Evolutionary conservation across 2,329 filamentous ascomycete species (phyloP), one percentile per base, ranked within the genome.

Genomic region (Ophiostoma pallidulum): DNA sequence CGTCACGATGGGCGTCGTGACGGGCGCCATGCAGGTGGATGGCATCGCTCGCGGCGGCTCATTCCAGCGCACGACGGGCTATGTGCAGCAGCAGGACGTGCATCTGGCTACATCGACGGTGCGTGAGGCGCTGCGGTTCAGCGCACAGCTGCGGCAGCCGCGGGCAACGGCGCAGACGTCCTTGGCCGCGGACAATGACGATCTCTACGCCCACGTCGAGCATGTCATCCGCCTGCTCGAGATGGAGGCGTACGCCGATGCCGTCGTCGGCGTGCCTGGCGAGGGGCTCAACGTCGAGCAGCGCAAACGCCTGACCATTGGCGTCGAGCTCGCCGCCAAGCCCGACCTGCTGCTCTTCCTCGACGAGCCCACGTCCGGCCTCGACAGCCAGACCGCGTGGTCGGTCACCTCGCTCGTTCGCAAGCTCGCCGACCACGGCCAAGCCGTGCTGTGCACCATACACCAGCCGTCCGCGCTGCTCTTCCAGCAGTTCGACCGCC

Each of bases 311-410:
- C 74, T 96, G 7, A 96, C 90, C 0, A 55, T 97, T 53, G 91
- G 88, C 65, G 90, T 97, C n/a, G 91, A 97, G 63, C 75, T 97
- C 20, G 90, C 88, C 36, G 91, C 91, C 7, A 95, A 92, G 69
- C 91, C 91, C 6, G 70, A 70, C 47, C 66, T 80, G 1, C 63
- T 80, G 0, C 68, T 80, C 2, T 81, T 81, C 63, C 66, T 82
- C 8, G 78, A 82, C 43, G 77, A 81, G 56, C 78, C 77, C 8
- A 73, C 79, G 45, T 61, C 71, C 20, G 80, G 80, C 40, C 72
- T 85, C 3, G 81, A 84, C 58, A 74, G 71, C 0, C 75, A 83
- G 59, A 76, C 71, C 41, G 75, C 80, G 0, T 84, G 77, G 73
- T 74, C 79, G 1, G 83, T 83, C 43, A 73, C 75, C 35, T 63